These are phyloP conservation scores for Euphorbia schlechtendalii DNA, from an alignment of 441 rosid genomes.

Conservation along the genomic window DNA sequence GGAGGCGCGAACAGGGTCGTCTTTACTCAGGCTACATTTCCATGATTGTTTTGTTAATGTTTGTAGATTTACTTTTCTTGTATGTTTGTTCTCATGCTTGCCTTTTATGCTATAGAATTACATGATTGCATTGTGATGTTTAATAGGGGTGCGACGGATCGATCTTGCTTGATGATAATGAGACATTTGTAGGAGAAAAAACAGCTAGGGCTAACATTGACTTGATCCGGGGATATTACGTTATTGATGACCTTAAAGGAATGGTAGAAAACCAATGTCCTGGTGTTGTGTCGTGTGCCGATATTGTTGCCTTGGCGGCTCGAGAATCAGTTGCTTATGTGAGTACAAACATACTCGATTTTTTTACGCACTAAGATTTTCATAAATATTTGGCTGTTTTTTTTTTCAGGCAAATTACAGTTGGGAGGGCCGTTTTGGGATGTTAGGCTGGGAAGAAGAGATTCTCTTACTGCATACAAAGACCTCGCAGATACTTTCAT, in stretches of 20 bases:
- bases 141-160: slow-evolving; percentile 44
- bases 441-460: slow-evolving; percentile 53
- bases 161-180: slow-evolving; percentile 31
- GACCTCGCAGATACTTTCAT: slow-evolving; percentile 28
- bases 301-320: slow-evolving; percentile 37
- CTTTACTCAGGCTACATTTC: slow-evolving; percentile 38
- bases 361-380: neutral
- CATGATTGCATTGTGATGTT: too few species aligned
- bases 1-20: slow-evolving; percentile 31
- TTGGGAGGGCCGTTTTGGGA: slow-evolving; percentile 52
- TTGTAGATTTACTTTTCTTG: neutral
- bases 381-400: too few species aligned
- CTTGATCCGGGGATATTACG: slow-evolving; percentile 34
- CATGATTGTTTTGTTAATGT: slow-evolving; percentile 48
- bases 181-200: slow-evolving; percentile 36
- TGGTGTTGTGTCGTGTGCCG: slow-evolving; percentile 46
- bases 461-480: slow-evolving; percentile 32
- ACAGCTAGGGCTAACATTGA: slow-evolving; percentile 31
- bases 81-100: neutral
- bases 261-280: slow-evolving; percentile 39
- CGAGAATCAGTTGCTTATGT: slow-evolving; percentile 30
- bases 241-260: slow-evolving; percentile 32
- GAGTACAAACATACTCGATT: slow-evolving; percentile 1
- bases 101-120: neutral
- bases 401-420: slow-evolving; percentile 21